phyloP scores from a whole-genome alignment of 202 grass and related monocot genomes.

The Dendrocalamus latiflorus region DNA sequence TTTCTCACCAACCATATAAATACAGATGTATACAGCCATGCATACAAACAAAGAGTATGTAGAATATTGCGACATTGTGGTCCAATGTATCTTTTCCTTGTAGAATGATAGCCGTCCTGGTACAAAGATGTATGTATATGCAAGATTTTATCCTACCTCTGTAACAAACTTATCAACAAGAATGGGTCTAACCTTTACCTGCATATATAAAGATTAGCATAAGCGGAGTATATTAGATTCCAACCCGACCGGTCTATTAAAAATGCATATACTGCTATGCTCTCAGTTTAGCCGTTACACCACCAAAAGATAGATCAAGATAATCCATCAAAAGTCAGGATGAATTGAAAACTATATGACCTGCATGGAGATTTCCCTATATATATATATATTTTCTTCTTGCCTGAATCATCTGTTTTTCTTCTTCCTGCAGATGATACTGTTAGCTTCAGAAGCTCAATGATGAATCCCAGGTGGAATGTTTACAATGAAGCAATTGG shows the following conservation, averaged over 20 bases:
- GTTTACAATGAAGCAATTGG: not conserved
- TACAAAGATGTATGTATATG: not conserved
- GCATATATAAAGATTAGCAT: not conserved
- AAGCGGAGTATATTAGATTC: not conserved
- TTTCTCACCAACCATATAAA: constrained; percentile 43
- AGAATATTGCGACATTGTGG: not conserved
- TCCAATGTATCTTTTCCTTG: not conserved
- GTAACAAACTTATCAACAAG: not conserved
- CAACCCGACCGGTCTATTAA: not conserved
- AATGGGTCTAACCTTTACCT: not conserved
- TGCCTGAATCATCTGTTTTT: not conserved
- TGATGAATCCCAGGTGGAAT: constrained; percentile 7
- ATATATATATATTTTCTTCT: not conserved
- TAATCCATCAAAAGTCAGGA: not conserved
- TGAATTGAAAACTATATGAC: not conserved
- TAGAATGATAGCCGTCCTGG: not conserved
- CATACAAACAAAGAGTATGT: not conserved
- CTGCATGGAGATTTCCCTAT: not conserved
- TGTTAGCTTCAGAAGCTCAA: not conserved
- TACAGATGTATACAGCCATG: constrained; percentile 23
- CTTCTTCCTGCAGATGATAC: not conserved
- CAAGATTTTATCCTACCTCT: not conserved
- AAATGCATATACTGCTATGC: not conserved
- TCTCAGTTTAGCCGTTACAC: constrained; percentile 19
- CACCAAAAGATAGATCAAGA: not conserved